Base-by-base conservation (phyloP, 1,284 basidiomycete genomes). In the Tilletia indica region DNA sequence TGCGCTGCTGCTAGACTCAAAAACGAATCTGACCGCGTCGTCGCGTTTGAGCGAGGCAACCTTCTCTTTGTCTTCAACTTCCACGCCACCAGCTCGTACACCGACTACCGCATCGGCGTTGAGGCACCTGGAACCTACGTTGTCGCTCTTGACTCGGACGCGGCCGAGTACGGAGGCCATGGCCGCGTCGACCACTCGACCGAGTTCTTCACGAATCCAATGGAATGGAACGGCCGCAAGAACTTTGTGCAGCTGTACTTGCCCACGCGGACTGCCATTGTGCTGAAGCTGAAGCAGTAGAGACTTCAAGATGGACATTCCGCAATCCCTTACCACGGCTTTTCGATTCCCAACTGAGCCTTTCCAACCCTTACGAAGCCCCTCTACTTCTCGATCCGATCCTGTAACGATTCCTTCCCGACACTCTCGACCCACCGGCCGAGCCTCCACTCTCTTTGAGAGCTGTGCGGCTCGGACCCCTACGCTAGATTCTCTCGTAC, bases 1-100 rank as follows among this genome's bases (percentile, higher is more conserved):
- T 9, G 93, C 92, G 80, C 90, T 97, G 58, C 96, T 93, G n/a
- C 88, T 98, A 96, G 94, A 19, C 88, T 98, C 74, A 98, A 97
- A 86, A 88, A 98, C 84, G 93, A 98, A 84, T 86, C 68, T 34
- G 78, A 80, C 63, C 73, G 77, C 0, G 88, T 97, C 69, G 87
- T 99, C 78, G 94, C 93, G 1, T 98, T 91, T 81, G 96, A 99
- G 86, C 90, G 96, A 68, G 95, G 91, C 14, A 92, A 92, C 39
- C 87, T 98, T 67, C 86, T 99, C 58, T 99, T 97, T 86, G 88
- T 97, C 77, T 98, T 97, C 89, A 99, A 99, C 86, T 97, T 98
- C 89, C 91, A 97, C 86, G 90, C 93, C 2, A 90, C 88, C 16
- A 86, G 93, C 64, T 94, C 93, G 71, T 99, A 91, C 86, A 90